These are phyloP conservation scores for Metarhizium anisopliae DNA, from an alignment of 2,329 filamentous ascomycete genomes.

Conservation along the genomic window DNA sequence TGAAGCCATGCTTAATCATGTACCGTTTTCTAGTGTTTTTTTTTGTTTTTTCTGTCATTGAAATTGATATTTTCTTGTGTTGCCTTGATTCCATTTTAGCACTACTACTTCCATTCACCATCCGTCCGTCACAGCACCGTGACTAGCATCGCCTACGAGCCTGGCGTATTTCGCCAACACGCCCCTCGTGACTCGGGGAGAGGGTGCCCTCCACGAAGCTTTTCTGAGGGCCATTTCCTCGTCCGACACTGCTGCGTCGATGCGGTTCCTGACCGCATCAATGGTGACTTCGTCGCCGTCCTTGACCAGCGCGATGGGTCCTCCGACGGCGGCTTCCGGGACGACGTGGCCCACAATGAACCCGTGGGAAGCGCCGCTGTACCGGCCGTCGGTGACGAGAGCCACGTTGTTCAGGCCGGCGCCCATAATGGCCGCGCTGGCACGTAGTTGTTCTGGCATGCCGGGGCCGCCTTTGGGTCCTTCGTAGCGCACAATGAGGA, in stretches of 20 bases:
- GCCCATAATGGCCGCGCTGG: slow-evolving; percentile 85
- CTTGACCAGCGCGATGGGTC: slow-evolving; percentile 73
- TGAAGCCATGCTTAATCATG: neutral
- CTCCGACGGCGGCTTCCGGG: slow-evolving; percentile 81
- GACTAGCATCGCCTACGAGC: slow-evolving; percentile 83
- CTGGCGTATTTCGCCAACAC: slow-evolving; percentile 83
- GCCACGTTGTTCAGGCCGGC: slow-evolving; percentile 81
- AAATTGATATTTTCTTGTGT: neutral
- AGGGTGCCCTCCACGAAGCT: slow-evolving; percentile 61
- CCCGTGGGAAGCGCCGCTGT: slow-evolving; percentile 79
- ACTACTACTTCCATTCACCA: slow-evolving; percentile 13
- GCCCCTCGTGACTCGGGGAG: slow-evolving; percentile 67
- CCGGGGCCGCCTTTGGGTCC: slow-evolving; percentile 88
- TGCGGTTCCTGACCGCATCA: slow-evolving; percentile 71
- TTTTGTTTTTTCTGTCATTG: neutral
- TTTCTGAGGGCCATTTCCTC: slow-evolving; percentile 60
- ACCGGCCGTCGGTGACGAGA: slow-evolving; percentile 85
- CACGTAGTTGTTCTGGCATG: slow-evolving; percentile 92
- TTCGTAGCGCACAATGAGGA: slow-evolving; percentile 87
- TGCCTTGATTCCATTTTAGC: neutral
- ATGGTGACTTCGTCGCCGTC: slow-evolving; percentile 82
- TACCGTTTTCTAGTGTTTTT: neutral
- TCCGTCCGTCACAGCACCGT: slow-evolving; percentile 77
- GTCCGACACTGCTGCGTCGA: slow-evolving; percentile 57
- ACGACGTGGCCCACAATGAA: slow-evolving; percentile 93